Evolutionary conservation across 1,284 basidiomycete genomes (phyloP).

Genomic region (Marasmius fiardii): DNA sequence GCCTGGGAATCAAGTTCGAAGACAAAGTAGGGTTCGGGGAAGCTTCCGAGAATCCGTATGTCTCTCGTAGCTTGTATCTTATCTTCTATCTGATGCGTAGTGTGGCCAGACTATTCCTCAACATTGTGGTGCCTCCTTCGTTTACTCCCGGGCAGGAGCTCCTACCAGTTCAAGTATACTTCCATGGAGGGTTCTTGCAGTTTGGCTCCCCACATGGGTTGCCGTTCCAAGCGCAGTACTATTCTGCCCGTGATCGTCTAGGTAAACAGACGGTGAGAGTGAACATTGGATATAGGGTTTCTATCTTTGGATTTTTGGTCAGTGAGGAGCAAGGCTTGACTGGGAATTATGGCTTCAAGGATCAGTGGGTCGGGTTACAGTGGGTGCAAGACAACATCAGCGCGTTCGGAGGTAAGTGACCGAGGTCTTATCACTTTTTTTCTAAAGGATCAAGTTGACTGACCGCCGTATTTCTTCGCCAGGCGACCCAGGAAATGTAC

Average conservation of each 20-base stretch:
- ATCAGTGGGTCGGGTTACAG: slow-evolving; percentile 62
- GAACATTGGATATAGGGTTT: slow-evolving; percentile 69
- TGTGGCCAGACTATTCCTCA: slow-evolving; percentile 54
- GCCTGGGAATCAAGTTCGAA: slow-evolving; percentile 39
- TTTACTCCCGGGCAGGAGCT: slow-evolving; percentile 38
- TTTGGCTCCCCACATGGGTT: slow-evolving; percentile 69
- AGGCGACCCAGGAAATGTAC: slow-evolving; percentile 59
- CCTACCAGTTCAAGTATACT: slow-evolving; percentile 70
- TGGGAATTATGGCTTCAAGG: slow-evolving; percentile 80
- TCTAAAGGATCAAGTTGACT: no score
- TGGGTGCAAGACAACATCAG: slow-evolving; percentile 62
- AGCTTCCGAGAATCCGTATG: slow-evolving; percentile 68
- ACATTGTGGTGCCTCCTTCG: slow-evolving; percentile 63
- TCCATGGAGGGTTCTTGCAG: slow-evolving; percentile 82
- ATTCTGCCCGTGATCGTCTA: slow-evolving; percentile 56
- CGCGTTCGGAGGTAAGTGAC: slow-evolving; percentile 51
- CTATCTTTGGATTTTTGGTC: slow-evolving; percentile 73
- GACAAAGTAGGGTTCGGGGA: slow-evolving; percentile 63
- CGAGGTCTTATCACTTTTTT: no score
- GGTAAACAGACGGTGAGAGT: slow-evolving; percentile 61
- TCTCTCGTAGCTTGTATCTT: not conserved
- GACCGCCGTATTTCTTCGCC: no score
- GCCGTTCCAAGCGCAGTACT: slow-evolving; percentile 60
- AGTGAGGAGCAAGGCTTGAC: slow-evolving; percentile 52
- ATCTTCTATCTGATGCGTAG: not conserved